phyloP scores from a whole-genome alignment of 352 stramenopile genomes.

The Albugo laibachii region DNA sequence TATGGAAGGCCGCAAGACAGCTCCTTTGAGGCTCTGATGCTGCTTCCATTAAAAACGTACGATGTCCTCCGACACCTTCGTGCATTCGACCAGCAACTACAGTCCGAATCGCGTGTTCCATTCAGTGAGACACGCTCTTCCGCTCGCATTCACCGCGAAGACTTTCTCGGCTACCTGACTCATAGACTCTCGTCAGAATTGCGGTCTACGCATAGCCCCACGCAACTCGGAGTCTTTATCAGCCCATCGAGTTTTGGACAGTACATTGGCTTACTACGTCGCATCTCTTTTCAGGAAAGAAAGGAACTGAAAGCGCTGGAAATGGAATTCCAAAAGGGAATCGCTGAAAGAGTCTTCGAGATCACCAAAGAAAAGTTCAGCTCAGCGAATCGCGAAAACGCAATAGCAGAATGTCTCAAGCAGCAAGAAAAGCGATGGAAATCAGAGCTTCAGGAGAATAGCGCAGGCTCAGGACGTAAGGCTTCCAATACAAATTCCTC shows the following conservation, averaged over 20 bases:
- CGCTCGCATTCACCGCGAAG: constrained; percentile 34
- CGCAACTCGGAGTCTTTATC: constrained; percentile 43
- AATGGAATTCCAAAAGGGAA: constrained; percentile 58
- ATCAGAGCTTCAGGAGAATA: constrained; percentile 7
- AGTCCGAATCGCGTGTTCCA: constrained; percentile 18
- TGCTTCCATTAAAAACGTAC: constrained; percentile 37
- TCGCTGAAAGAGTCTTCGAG: constrained; percentile 61
- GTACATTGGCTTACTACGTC: constrained; percentile 59
- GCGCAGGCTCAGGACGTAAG: constrained; percentile 1
- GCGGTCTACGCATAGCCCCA: constrained; percentile 30
- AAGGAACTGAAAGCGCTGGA: constrained; percentile 66
- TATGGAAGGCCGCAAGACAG: constrained; percentile 20
- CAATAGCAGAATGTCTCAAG: constrained; percentile 36
- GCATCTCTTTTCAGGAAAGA: constrained; percentile 50
- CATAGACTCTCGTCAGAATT: constrained; percentile 13
- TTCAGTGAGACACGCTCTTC: constrained; percentile 1
- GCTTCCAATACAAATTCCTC: constrained; percentile 14
- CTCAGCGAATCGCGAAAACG: constrained; percentile 50
- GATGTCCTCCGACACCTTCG: constrained; percentile 42
- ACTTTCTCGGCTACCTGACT: constrained; percentile 54
- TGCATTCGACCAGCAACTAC: constrained; percentile 41
- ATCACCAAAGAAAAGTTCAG: constrained; percentile 75
- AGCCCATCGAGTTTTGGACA: constrained; percentile 41
- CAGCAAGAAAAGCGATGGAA: constrained; percentile 7
- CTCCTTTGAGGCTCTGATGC: too few species aligned